Base-by-base conservation (phyloP, 306 rosid genomes). In the Begonia fuchsioides region DNA sequence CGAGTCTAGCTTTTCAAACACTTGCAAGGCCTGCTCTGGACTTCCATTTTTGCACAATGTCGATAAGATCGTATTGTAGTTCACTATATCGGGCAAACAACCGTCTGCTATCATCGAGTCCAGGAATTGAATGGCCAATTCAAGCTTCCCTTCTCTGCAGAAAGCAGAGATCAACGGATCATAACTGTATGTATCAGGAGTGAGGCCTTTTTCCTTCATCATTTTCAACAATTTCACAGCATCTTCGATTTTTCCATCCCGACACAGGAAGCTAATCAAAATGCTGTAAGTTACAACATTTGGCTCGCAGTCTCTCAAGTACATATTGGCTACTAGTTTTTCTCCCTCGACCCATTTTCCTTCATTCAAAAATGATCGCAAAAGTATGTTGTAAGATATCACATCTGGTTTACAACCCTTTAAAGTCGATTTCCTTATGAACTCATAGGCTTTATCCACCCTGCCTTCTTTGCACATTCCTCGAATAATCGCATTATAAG, bases 131-230 rank as follows among this genome's bases (percentile, higher is more conserved):
- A 84, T 67, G 1, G 93, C 95, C 64, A 70, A 62, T 58, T 74
- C 90, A 9, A 78, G 62, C 62, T 70, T 77, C 14, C 94, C 78
- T 38, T 74, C 88, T 55, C 68, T 83, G 69, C 94, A 83, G 55
- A 75, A 77, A 0, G 82, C 80, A 17, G 85, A 70, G 18, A 87
- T 76, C 74, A 87, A 53, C 1, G 96, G 94, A 67, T 82, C 87
- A 54, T 86, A 81, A 58, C 96, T 69, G 54, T 81, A 78, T 19
- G 86, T 73, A 66, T 86, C 86, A 2, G 88, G 93, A n/a, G 67
- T 74, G 38, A 81, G 52, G 8, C 93, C 93, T 38, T 74, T 81
- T 44, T 72, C 76, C 83, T 76, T 86, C 93, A 81, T 80, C 11
- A 59, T 81, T 71, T 73, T 69, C 52, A 87, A 66, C 64, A 77